Conservation (phyloP, 176 grass and related monocot species). For the Cocos nucifera region DNA sequence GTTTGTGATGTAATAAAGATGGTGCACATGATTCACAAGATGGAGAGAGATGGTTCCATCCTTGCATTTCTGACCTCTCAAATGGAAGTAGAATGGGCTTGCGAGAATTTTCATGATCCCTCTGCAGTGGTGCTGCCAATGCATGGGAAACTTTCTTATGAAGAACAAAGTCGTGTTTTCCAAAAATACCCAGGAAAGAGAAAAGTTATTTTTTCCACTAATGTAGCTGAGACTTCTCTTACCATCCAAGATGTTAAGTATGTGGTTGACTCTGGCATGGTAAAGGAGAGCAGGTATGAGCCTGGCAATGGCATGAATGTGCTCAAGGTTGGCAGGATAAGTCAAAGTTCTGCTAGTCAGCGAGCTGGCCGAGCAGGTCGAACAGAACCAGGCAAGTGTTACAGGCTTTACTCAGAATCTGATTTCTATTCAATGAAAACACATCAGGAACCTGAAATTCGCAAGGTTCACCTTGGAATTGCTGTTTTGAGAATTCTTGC, state of each 20-base stretch:
- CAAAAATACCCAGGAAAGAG: slow-evolving; percentile 72
- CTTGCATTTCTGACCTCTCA: slow-evolving; percentile 96
- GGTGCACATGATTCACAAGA: slow-evolving; percentile 65
- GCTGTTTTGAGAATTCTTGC: slow-evolving; percentile 82
- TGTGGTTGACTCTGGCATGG: slow-evolving; percentile 84
- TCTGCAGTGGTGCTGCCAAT: slow-evolving; percentile 58
- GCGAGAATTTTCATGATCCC: slow-evolving; percentile 62
- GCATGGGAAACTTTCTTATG: slow-evolving; percentile 83
- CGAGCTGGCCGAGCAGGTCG: slow-evolving; percentile 76
- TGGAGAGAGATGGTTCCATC: slow-evolving; percentile 68
- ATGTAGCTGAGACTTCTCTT: slow-evolving; percentile 88
- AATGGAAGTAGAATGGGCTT: slow-evolving; percentile 81
- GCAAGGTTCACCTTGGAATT: slow-evolving; percentile 85
- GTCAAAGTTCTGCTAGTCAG: slow-evolving; percentile 86
- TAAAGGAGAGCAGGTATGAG: slow-evolving; percentile 76
- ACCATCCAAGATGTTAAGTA: slow-evolving; percentile 78
- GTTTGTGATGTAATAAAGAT: slow-evolving; percentile 65
- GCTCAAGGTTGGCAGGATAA: slow-evolving; percentile 73
- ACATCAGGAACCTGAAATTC: slow-evolving; percentile 95
- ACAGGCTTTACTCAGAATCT: slow-evolving; percentile 78
- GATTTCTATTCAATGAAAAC: slow-evolving; percentile 71
- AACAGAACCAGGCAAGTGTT: slow-evolving; percentile 74
- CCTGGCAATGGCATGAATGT: slow-evolving; percentile 67
- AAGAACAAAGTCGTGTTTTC: slow-evolving; percentile 73
- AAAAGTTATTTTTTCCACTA: slow-evolving; percentile 89